Base-by-base conservation (phyloP, 495 filamentous ascomycete genomes). In the Talaromyces stipitatus region DNA sequence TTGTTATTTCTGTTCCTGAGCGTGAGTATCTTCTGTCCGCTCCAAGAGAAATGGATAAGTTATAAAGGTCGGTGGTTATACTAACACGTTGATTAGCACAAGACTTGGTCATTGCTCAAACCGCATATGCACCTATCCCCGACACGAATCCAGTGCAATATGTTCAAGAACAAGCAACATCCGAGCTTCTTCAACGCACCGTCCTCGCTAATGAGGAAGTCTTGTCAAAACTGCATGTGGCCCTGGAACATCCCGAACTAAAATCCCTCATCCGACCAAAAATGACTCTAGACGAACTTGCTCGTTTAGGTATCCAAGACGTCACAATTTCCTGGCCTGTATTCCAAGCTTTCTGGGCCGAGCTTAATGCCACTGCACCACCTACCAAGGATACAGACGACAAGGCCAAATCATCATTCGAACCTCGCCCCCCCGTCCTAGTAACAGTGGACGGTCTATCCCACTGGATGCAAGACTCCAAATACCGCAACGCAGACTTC, bases 1-100 rank as follows among this genome's bases (percentile, higher is more conserved):
- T 95, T 29, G 92, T 97, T 10, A 77, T 98, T 53, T 85, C 88
- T 60, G 79, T 97, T 52, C 92, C 94, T n/a, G 91, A 98, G 67
- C 88, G 92, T 95, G 77, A 62, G 73, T 60, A 9, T 32, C 12
- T 55, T 4, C 47, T 10, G 27, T 32, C 0, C 43, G 14, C 32
- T 48, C 54, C 54, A 18, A 3, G 14, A 58, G 12, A n/a, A 14
- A 32, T n/a, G 29, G 9, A 32, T 20, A 9, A 30, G 68, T 47
- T 10, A 10, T 55, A 30, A n/a, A 41, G n/a, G 36, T 41, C 36
- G 16, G 41, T 46, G 11, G 28, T 24, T 18, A 29, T 26, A 16
- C 26, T 53, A 45, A 64, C 56, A 58, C 26, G 57, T 50, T 32
- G 27, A 22, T n/a, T 59, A 97, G 92, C 82, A 52, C 86, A 90